Evolutionary conservation across 2,329 filamentous ascomycete species (phyloP).

Genomic region (Curvularia verruculosa): DNA sequence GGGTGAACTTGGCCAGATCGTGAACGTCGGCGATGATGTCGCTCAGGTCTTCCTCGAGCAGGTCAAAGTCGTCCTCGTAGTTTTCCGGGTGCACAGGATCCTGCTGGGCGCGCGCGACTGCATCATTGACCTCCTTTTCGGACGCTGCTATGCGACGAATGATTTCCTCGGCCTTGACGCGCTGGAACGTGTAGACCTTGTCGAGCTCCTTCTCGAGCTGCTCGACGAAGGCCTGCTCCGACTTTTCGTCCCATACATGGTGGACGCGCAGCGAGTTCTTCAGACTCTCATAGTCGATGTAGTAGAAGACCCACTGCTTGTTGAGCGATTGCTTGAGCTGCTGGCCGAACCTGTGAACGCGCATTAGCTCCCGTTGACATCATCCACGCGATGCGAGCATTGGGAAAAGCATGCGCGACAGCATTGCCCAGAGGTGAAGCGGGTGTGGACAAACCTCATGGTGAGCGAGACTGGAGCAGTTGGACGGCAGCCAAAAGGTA

Average conservation of each 20-base stretch:
- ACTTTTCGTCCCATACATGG: conserved; percentile 84
- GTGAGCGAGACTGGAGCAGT: conserved; percentile 19
- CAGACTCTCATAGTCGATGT: conserved; percentile 95
- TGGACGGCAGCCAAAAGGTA: conserved; percentile 1
- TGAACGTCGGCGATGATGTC: conserved; percentile 99
- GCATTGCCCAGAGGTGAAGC: conserved; percentile 16
- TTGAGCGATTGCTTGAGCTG: conserved; percentile 95
- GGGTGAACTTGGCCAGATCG: conserved; percentile 96
- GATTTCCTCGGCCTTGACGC: conserved; percentile 96
- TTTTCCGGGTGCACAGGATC: conserved; percentile 52
- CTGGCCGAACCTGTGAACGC: conserved; percentile 76
- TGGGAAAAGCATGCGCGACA: conserved; percentile 15
- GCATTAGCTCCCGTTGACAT: conserved; percentile 38
- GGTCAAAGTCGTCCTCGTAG: conserved; percentile 89
- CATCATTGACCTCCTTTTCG: conserved; percentile 87
- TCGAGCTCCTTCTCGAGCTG: conserved; percentile 91
- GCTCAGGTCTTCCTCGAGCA: conserved; percentile 92
- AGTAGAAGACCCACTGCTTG: conserved; percentile 97
- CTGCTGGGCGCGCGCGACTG: conserved; percentile 66
- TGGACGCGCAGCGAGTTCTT: conserved; percentile 84
- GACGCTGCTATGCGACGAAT: conserved; percentile 84
- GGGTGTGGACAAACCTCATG: conserved; percentile 32
- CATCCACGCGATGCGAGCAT: conserved; percentile 23
- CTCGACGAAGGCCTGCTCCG: conserved; percentile 86
- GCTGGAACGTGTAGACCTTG: conserved; percentile 97